A percentile compares a stretch with the other conserved stretches of the same genome.
These are phyloP conservation scores for Mytilinidion resinicola DNA, from an alignment of 495 filamentous ascomycete species.

Conservation along the genomic window DNA sequence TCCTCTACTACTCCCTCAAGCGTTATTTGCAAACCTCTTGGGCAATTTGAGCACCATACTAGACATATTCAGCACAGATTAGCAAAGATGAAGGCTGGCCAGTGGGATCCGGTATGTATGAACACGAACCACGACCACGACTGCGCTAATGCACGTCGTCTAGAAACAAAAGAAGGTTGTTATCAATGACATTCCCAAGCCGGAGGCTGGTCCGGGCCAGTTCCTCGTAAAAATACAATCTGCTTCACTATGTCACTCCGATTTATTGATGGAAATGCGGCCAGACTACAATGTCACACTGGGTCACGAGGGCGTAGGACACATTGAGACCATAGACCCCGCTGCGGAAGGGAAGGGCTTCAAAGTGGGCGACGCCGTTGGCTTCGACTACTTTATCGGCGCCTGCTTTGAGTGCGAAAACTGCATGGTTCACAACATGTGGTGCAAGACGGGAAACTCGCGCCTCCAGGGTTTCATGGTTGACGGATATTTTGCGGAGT, in stretches of 20 bases:
- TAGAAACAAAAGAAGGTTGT: slow-evolving; percentile 30
- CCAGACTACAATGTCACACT: slow-evolving; percentile 30
- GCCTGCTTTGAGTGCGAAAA: slow-evolving; percentile 18
- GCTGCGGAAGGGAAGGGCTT: slow-evolving; percentile 36
- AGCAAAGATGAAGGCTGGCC: slow-evolving; percentile 20
- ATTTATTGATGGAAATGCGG: slow-evolving; percentile 30
- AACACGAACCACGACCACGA: background rate
- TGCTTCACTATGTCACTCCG: slow-evolving; percentile 39
- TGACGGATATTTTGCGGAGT: slow-evolving; percentile 40
- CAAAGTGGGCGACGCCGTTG: too few species aligned
- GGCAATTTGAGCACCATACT: background rate
- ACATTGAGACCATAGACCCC: slow-evolving; percentile 34
- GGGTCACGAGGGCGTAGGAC: slow-evolving; percentile 39
- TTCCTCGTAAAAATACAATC: slow-evolving; percentile 38
- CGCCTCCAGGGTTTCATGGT: slow-evolving; percentile 36
- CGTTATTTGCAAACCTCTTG: too few species aligned
- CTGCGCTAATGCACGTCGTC: background rate
- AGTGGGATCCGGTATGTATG: slow-evolving; percentile 16
- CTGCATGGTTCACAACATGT: slow-evolving; percentile 37
- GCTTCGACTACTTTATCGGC: too few species aligned
- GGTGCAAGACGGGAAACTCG: slow-evolving; percentile 33
- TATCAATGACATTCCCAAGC: slow-evolving; percentile 37
- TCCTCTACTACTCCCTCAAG: too few species aligned
- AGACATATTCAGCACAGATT: background rate
- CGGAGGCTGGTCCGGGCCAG: slow-evolving; percentile 29